These are phyloP conservation scores for Cucurbita ficifolia DNA, from an alignment of 306 rosid species.

Conservation along the genomic window DNA sequence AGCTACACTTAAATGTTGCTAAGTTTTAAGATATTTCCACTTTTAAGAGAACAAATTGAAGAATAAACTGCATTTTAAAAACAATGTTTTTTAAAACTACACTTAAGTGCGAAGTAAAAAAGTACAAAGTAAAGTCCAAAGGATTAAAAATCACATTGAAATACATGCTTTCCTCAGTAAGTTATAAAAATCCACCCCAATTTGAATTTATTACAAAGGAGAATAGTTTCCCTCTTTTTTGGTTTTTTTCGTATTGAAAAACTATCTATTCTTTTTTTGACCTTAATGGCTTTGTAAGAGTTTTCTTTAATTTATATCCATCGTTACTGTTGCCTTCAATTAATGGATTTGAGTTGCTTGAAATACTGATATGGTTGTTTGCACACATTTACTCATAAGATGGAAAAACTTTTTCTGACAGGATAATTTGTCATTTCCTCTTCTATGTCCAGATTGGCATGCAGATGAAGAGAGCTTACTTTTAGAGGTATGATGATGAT, in stretches of 20 bases:
- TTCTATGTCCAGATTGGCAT: conserved; percentile 78
- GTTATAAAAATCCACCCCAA: neutral
- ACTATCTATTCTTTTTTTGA: neutral
- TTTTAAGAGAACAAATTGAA: neutral
- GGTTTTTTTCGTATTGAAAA: neutral
- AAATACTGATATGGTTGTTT: neutral
- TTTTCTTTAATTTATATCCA: neutral
- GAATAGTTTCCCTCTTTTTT: neutral
- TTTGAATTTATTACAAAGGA: neutral
- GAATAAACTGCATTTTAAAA: neutral
- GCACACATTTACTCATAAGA: neutral
- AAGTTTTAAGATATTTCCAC: neutral
- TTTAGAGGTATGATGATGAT: conserved; percentile 39
- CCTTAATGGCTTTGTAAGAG: neutral
- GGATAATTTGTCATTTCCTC: conserved; percentile 87
- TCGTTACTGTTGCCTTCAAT: neutral
- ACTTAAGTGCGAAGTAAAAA: neutral
- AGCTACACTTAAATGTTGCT: neutral
- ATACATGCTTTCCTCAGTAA: neutral
- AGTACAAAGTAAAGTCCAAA: neutral
- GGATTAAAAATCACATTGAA: neutral
- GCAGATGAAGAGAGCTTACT: conserved; percentile 78
- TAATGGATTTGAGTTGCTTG: neutral
- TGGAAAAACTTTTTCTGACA: conserved; percentile 14
- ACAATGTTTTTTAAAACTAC: neutral